These are phyloP conservation scores for Chlorociboria aeruginascens DNA, from an alignment of 495 filamentous ascomycete genomes.

Conservation along the genomic window DNA sequence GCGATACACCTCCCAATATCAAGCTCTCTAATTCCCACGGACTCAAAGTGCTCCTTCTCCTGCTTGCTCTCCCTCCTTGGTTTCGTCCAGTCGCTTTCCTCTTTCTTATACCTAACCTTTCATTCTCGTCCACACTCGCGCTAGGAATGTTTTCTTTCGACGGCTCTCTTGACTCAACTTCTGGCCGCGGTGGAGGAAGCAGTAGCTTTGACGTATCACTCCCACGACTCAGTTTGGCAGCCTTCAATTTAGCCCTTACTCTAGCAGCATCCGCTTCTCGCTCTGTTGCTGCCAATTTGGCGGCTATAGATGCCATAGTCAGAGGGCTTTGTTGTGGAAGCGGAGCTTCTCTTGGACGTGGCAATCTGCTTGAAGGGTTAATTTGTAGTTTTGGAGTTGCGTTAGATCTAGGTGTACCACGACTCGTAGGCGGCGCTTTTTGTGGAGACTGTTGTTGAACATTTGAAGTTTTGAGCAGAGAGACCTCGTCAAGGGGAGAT, in stretches of 20 bases:
- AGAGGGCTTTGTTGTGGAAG: conserved; percentile 35
- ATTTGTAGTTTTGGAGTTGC: conserved; percentile 9
- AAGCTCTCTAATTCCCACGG: conserved; percentile 60
- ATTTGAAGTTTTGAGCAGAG: conserved; percentile 3
- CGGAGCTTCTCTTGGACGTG: conserved; percentile 17
- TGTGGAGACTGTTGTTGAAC: conserved; percentile 7
- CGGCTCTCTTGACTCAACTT: conserved; percentile 29
- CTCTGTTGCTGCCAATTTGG: conserved; percentile 42
- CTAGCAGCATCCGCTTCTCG: conserved; percentile 43
- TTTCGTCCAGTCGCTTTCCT: conserved; percentile 7
- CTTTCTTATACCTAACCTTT: conserved; percentile 19
- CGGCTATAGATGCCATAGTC: conserved; percentile 39
- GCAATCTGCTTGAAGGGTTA: conserved; percentile 8
- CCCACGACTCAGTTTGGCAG: conserved; percentile 20
- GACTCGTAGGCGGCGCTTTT: conserved; percentile 6
- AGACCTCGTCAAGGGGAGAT: conserved; percentile 4
- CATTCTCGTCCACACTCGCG: conserved; percentile 27
- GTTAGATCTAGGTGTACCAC: neutral
- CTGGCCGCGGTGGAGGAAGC: neutral
- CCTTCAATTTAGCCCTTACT: conserved; percentile 41
- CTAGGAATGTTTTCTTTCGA: conserved; percentile 23
- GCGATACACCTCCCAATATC: conserved; percentile 26
- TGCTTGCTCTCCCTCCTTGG: conserved; percentile 26
- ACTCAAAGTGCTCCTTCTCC: conserved; percentile 58
- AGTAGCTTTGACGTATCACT: conserved; percentile 7